Evolutionary conservation across 495 filamentous ascomycete genomes (phyloP).

Genomic region (Astrocystis sublimbata): DNA sequence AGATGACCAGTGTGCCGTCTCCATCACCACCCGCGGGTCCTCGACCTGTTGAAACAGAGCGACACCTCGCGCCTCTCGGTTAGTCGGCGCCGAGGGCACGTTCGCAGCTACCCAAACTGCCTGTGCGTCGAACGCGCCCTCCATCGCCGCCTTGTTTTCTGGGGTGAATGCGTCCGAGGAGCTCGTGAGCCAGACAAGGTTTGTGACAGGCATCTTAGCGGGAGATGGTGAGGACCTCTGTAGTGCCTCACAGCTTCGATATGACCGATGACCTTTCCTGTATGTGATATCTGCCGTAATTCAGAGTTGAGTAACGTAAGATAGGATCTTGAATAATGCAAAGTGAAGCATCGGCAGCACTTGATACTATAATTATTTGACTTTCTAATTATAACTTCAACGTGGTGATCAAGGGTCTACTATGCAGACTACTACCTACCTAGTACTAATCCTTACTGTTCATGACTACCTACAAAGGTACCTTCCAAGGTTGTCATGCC

Average conservation of each 20-base stretch:
- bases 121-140: slow-evolving; percentile 30
- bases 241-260: not conserved
- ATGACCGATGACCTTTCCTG: not conserved
- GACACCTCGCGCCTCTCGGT: slow-evolving; percentile 26
- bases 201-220: slow-evolving; percentile 52
- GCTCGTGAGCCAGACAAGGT: slow-evolving; percentile 52
- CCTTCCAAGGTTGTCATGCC: too few relatives aligned
- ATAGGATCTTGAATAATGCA: not conserved
- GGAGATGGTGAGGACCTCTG: not conserved
- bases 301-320: not conserved
- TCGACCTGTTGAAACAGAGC: slow-evolving; percentile 49
- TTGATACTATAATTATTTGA: slow-evolving; percentile 3
- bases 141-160: slow-evolving; percentile 30
- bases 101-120: slow-evolving; percentile 40
- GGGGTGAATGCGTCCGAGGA: slow-evolving; percentile 25
- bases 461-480: not conserved
- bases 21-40: slow-evolving; percentile 47
- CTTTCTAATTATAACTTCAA: slow-evolving; percentile 11
- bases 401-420: too few relatives aligned
- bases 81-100: slow-evolving; percentile 27
- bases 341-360: not conserved
- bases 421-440: not conserved
- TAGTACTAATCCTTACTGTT: too few relatives aligned
- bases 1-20: slow-evolving; percentile 55
- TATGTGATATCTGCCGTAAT: not conserved